phyloP scores from a whole-genome alignment of 495 filamentous ascomycete species.

The Aspergillus avenaceus region DNA sequence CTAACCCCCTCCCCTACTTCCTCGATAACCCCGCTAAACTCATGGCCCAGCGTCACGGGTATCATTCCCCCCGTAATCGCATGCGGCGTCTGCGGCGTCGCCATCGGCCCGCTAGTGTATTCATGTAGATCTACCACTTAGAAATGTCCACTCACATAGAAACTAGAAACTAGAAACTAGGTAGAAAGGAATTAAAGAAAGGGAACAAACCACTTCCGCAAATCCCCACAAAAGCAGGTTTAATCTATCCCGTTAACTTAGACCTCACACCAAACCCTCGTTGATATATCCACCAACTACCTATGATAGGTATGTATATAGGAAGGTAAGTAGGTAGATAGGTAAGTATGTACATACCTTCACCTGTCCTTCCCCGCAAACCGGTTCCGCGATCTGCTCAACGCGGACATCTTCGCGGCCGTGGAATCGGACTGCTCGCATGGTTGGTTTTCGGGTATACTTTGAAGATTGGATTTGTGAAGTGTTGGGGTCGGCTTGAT shows the following conservation, averaged over 20 bases:
- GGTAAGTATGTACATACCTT: conserved; percentile 30
- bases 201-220: conserved; percentile 28
- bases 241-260: conserved; percentile 15
- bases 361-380: conserved; percentile 34
- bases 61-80: conserved; percentile 52
- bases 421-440: conserved; percentile 43
- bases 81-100: conserved; percentile 55
- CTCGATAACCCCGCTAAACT: conserved; percentile 56
- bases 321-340: not conserved
- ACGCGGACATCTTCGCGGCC: conserved; percentile 36
- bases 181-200: not conserved
- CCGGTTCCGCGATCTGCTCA: conserved; percentile 36
- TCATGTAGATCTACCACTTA: conserved; percentile 8
- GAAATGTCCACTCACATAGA: too few relatives aligned
- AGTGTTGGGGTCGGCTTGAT: not conserved
- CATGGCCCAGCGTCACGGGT: conserved; percentile 59
- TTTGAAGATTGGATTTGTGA: not conserved
- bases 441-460: conserved; percentile 11
- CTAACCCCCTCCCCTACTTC: conserved; percentile 53
- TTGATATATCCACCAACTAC: too few relatives aligned
- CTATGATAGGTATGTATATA: not conserved
- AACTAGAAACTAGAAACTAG: not conserved
- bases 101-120: conserved; percentile 18
- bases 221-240: conserved; percentile 32
- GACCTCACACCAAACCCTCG: too few relatives aligned